Conservation (phyloP, 2,329 filamentous ascomycete genomes). For the Cladorrhinum sp. region DNA sequence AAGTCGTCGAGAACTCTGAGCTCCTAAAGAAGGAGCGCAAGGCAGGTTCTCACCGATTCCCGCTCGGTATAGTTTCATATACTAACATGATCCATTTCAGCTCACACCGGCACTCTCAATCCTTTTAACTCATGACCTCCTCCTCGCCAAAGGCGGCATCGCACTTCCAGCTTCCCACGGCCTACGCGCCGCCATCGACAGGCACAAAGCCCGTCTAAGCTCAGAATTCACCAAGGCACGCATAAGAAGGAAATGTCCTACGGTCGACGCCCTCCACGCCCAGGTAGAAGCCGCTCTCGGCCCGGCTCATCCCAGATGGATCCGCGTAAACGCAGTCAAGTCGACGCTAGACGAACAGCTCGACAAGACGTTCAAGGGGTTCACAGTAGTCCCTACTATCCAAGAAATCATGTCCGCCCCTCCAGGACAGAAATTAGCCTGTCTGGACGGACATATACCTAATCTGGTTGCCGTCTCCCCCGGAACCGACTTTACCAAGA, state of each 20-base stretch:
- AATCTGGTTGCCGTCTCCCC: slow-evolving; percentile 78
- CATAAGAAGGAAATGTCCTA: slow-evolving; percentile 66
- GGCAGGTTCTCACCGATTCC: slow-evolving; percentile 47
- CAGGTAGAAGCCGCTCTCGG: slow-evolving; percentile 54
- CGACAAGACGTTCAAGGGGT: slow-evolving; percentile 68
- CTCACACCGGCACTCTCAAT: slow-evolving; percentile 77
- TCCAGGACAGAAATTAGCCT: slow-evolving; percentile 48
- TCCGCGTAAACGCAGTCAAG: slow-evolving; percentile 78
- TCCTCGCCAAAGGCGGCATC: slow-evolving; percentile 78
- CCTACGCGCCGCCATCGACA: slow-evolving; percentile 69
- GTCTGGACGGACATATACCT: slow-evolving; percentile 78
- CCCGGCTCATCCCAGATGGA: slow-evolving; percentile 75
- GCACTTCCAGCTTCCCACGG: slow-evolving; percentile 77
- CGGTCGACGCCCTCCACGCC: slow-evolving; percentile 63
- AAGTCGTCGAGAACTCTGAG: slow-evolving; percentile 80
- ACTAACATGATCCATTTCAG: slow-evolving; percentile 42
- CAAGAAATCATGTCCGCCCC: slow-evolving; percentile 48
- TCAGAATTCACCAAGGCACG: slow-evolving; percentile 82
- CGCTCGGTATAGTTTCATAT: background rate
- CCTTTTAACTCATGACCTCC: slow-evolving; percentile 80
- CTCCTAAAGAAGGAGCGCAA: slow-evolving; percentile 80
- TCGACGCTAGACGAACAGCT: slow-evolving; percentile 70
- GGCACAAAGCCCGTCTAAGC: slow-evolving; percentile 75
- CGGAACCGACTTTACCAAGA: slow-evolving; percentile 67
- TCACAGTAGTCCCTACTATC: slow-evolving; percentile 55